Evolutionary conservation across 805 yeast species (phyloP), one percentile per base, ranked within the genome.

Genomic region (Saturnispora saitoi): DNA sequence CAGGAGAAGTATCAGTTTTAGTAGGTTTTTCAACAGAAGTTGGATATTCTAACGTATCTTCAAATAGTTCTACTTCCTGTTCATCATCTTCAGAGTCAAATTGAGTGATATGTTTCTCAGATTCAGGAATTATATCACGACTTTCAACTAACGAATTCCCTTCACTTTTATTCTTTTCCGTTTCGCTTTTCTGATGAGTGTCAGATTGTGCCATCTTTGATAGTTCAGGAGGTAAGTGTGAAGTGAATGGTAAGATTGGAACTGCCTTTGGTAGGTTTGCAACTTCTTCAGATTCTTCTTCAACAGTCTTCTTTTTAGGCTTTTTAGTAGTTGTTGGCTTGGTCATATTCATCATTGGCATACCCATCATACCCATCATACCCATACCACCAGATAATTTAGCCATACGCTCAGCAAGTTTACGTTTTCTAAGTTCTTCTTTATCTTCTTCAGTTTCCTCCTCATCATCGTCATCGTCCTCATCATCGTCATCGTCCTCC

Each of bases 351-450:
- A 62, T 54, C 49, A 57, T 51, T 24, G 66, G 63, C 52, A 75
- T 69, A 2, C 81, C 81, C 79, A 77, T 74, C 83, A 78, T 78
- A 40, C 89, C 90, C 65, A 81, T 75, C 81, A 85, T 77, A 50
- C 86, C 83, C 68, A 84, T 75, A 4, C 89, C 89, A 19, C 96
- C 95, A 0, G 97, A 85, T 17, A 91, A 75, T 58, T 83, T 86
- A n/a, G 99, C 98, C 96, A 91, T 91, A 52, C 97, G 77, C 54
- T 86, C 96, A 19, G 95, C 81, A 47, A 91, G 70, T 6, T 83
- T 86, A 43, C 83, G 76, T 57, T 93, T 77, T 48, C 83, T 77
- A 4, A 81, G 71, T 53, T 85, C 93, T 60, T 86, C 95, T 39
- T 79, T 85, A 46, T 85, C 91, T 47, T 80, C 83, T 1, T 77